phyloP scores from a whole-genome alignment of 2,329 filamentous ascomycete species.

The Hymenoscyphus fructigenus region DNA sequence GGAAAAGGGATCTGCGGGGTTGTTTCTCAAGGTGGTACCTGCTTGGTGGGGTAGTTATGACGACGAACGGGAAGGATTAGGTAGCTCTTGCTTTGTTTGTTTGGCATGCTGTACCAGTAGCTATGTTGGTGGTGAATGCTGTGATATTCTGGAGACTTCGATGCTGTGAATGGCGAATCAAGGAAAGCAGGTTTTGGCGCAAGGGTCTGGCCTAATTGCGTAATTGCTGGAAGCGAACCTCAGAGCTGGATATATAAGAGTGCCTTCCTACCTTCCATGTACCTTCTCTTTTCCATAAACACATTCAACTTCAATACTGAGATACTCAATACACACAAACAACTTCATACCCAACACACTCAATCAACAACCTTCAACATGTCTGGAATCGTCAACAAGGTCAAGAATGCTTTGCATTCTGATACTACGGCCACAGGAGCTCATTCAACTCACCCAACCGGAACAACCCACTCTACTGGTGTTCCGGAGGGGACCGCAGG shows the following conservation, averaged over 20 bases:
- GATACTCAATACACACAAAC: not conserved
- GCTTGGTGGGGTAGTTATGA: not conserved
- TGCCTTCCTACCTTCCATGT: not conserved
- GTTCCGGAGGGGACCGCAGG: conserved; percentile 23
- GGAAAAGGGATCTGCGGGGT: not conserved
- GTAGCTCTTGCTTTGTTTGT: not conserved
- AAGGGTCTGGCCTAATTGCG: not conserved
- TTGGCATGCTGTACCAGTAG: too few species aligned
- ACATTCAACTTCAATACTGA: not conserved
- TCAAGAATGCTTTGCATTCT: conserved; percentile 44
- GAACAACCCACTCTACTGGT: conserved; percentile 15
- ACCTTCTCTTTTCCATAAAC: not conserved
- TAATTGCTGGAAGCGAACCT: not conserved
- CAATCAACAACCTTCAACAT: conserved; percentile 37
- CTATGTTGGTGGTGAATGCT: too few species aligned
- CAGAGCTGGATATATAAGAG: not conserved
- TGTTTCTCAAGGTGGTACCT: not conserved
- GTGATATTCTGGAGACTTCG: not conserved
- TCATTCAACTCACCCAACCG: conserved; percentile 16
- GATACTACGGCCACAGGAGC: conserved; percentile 20
- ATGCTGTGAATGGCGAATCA: not conserved
- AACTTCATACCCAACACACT: not conserved
- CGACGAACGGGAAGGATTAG: not conserved
- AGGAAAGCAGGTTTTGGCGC: conserved; percentile 4
- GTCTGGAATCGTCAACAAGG: conserved; percentile 47